Percentiles rank a stretch among this genome's conserved stretches.
These are phyloP conservation scores for Diaporthe citri DNA, from an alignment of 2,329 filamentous ascomycete species.

Conservation along the genomic window DNA sequence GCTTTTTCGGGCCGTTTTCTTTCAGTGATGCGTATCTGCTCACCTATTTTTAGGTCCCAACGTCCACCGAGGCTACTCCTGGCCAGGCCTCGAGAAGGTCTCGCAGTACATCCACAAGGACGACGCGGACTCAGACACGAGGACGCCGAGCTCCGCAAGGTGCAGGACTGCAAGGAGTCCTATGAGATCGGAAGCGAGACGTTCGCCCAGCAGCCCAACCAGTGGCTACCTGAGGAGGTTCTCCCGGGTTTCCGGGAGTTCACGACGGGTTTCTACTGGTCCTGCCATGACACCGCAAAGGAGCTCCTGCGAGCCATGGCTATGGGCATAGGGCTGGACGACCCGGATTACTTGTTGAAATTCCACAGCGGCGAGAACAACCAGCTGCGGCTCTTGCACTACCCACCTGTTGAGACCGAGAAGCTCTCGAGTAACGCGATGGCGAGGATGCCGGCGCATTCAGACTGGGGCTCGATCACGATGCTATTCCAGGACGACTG, in stretches of 20 bases:
- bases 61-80: slow-evolving; percentile 43
- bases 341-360: slow-evolving; percentile 43
- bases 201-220: slow-evolving; percentile 47
- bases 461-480: slow-evolving; percentile 56
- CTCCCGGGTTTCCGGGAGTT: slow-evolving; percentile 53
- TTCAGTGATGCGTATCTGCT: background rate
- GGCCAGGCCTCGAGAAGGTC: slow-evolving; percentile 44
- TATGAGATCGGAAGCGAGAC: slow-evolving; percentile 39
- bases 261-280: slow-evolving; percentile 49
- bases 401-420: slow-evolving; percentile 49
- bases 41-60: slow-evolving; percentile 32
- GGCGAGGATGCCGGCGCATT: slow-evolving; percentile 48
- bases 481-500: slow-evolving; percentile 59
- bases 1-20: background rate
- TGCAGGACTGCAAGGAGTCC: slow-evolving; percentile 49
- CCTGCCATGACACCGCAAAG: slow-evolving; percentile 47
- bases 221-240: slow-evolving; percentile 54
- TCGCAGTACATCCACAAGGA: slow-evolving; percentile 43
- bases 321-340: slow-evolving; percentile 49
- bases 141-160: slow-evolving; percentile 37
- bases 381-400: slow-evolving; percentile 72
- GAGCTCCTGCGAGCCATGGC: slow-evolving; percentile 49
- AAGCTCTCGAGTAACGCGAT: slow-evolving; percentile 46
- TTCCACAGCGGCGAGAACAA: slow-evolving; percentile 69
- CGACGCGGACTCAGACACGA: slow-evolving; percentile 35